Base-by-base conservation (phyloP, 2,329 filamentous ascomycete species). In the Alternaria panax region DNA sequence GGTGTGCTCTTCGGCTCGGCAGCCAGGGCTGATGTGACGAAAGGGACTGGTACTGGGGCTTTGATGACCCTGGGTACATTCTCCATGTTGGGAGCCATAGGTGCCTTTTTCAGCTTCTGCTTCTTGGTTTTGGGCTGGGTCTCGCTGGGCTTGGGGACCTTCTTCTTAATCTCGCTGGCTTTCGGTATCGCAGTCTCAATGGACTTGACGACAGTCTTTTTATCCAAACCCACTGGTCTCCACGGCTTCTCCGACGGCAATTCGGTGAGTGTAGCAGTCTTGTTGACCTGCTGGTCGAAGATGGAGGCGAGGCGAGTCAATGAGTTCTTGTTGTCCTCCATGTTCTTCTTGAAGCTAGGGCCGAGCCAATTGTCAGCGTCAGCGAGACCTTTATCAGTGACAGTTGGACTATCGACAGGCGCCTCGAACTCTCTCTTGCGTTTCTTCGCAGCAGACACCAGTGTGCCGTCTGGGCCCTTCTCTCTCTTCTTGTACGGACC, bases 381-480 rank as follows among this genome's bases (percentile, higher is more conserved):
- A 36, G 34, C 12, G 20, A 41, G 38, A 24, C 38, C 20, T 41
- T 41, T 51, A 7, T 9, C 3, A 16, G 18, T 27, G 16, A 16
- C 20, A 7, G 27, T n/a, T 18, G 51, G 36, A 6, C 32, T 12
- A 18, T 48, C 51, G 5, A 27, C 47, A 18, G 48, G 38, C 5
- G 4, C 53, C 27, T 60, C 48, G n/a, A 45, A 60, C 36, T 58
- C 54, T 47, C 64, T 58, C 52, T 71, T 70, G 34, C 66, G 63
- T 57, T 72, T 72, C 52, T 62, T 64, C 8, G 51, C 54, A 46
- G 50, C 55, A 46, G 61, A 50, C 5, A 38, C 57, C 2, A 54
- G 36, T 28, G n/a, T 51, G n/a, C 42, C 54, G 38, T 32, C 48
- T 1, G 52, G 11, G 1, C 11, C 28, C 7, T 62, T 41, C 9